Evolutionary conservation across 768 basidiomycete species (phyloP).

Genomic region (Pholiota conissans): DNA sequence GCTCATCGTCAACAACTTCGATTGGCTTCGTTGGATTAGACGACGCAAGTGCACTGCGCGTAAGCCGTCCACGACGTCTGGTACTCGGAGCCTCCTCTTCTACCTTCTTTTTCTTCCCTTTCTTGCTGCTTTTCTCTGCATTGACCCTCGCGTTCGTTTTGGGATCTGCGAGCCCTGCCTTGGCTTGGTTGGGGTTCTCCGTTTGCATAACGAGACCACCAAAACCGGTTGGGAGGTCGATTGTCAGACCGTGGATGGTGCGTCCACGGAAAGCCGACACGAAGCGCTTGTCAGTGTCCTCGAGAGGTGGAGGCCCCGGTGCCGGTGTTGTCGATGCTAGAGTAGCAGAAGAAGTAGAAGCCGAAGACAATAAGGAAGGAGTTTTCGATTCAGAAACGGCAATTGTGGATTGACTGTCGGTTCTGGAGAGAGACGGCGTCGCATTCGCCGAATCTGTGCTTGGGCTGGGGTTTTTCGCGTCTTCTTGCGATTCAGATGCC

Average conservation of each 20-base stretch:
- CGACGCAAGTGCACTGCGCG: conserved; percentile 23
- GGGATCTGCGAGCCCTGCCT: conserved; percentile 2
- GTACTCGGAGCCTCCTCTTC: conserved; percentile 10
- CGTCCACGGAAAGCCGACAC: conserved; percentile 75
- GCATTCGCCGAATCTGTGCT: background rate
- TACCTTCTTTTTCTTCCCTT: conserved; percentile 9
- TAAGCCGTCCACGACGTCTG: conserved; percentile 26
- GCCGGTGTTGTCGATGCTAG: background rate
- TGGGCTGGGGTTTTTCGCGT: background rate
- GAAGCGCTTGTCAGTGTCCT: conserved; percentile 37
- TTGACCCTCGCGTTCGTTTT: conserved; percentile 9
- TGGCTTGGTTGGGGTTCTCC: background rate
- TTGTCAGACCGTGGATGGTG: conserved; percentile 63
- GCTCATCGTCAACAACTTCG: conserved; percentile 25
- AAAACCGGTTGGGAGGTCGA: conserved; percentile 67
- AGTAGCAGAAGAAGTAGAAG: conserved; percentile 11
- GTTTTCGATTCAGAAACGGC: background rate
- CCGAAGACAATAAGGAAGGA: conserved; percentile 8
- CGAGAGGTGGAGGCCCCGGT: conserved; percentile 12
- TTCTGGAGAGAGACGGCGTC: background rate
- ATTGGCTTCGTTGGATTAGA: conserved; percentile 24
- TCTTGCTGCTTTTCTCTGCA: conserved; percentile 1
- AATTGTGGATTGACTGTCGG: conserved; percentile 5
- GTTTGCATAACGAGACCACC: conserved; percentile 59
- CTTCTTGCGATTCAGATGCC: background rate